Evolutionary conservation across 2,329 filamentous ascomycete genomes (phyloP), one percentile per base, ranked within the genome.

Genomic region (Penicillium sp.): DNA sequence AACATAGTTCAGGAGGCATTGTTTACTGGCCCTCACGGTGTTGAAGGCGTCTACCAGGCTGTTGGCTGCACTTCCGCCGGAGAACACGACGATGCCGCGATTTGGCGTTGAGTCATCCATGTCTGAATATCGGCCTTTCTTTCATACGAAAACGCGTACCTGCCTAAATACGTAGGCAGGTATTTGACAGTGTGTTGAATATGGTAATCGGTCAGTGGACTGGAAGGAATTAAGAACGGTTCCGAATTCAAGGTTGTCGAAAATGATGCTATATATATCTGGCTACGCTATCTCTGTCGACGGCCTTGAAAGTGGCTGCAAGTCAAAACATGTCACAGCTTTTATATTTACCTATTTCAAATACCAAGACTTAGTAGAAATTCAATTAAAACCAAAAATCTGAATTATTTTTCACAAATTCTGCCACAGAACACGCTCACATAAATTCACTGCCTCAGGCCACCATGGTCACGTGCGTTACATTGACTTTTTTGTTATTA

Each of bases 61-160:
- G 69, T 97, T 97, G 5, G 93, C 91, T n/a, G 92, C 93, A 63
- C 90, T 96, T 53, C 92, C 92, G 40, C 91, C 91, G 0, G 91
- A 95, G 72, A 97, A 94, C 51, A 96, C 87, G 21, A 92, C 90
- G 57, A 96, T 86, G 58, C 86, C 86, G 59, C 72, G 57, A 14
- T 59, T 56, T 1, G 20, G 30, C 2, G 40, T 14, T 38, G 48
- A 52, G 26, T 46, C 51, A 40, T 23, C n/a, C 52, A 55, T 55
- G 18, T 21, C 12, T n/a, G 24, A 28, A 33, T 18, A 11, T n/a
- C n/a, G 3, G 42, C 42, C 16, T 40, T n/a, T 4, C 18, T 40
- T 40, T 7, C 35, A 8, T 40, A 7, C 12, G 12, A 38, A n/a
- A 38, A 3, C 16, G 12, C 6, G 8, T 7, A 20, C 1, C 8